Conservation (phyloP, 768 basidiomycete genomes). For the Boletus rubroflammeus region DNA sequence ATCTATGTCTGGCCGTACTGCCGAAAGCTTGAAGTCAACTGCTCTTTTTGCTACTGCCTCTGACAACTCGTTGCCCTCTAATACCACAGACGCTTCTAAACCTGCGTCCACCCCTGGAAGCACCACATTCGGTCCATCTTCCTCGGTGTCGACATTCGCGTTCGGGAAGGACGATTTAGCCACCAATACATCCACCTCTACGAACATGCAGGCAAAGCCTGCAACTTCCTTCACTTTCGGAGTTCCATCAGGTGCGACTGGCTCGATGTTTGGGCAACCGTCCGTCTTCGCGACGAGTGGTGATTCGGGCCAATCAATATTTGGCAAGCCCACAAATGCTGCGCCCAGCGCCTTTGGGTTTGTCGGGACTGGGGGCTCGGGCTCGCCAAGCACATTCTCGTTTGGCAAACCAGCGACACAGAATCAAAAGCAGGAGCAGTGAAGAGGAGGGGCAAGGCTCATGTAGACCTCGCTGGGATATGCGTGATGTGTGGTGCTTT, state of each 20-base stretch:
- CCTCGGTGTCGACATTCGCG: conserved; percentile 8
- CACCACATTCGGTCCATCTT: conserved; percentile 3
- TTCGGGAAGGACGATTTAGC: conserved; percentile 17
- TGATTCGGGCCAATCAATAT: conserved; percentile 5
- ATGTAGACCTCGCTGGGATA: not conserved
- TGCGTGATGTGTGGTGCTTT: not conserved
- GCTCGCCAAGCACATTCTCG: conserved; percentile 13
- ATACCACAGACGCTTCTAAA: conserved; percentile 1
- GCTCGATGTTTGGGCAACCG: conserved; percentile 11
- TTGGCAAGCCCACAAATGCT: conserved; percentile 18
- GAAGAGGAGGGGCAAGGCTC: not conserved
- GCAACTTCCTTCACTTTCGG: conserved; percentile 23
- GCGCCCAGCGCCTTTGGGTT: conserved; percentile 34
- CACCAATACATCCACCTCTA: conserved; percentile 2
- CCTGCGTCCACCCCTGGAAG: conserved; percentile 1
- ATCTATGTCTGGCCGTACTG: not conserved
- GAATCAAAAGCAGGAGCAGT: conserved; percentile 35
- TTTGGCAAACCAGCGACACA: conserved; percentile 29
- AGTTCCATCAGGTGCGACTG: conserved; percentile 5
- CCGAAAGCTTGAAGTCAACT: not conserved
- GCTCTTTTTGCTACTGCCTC: not conserved
- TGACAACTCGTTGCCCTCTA: not conserved
- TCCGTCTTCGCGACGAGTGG: not conserved
- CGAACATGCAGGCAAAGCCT: conserved; percentile 27
- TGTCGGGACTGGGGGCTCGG: conserved; percentile 16